Base-by-base conservation (phyloP, 2,329 filamentous ascomycete genomes). In the Fusarium guadeloupense region DNA sequence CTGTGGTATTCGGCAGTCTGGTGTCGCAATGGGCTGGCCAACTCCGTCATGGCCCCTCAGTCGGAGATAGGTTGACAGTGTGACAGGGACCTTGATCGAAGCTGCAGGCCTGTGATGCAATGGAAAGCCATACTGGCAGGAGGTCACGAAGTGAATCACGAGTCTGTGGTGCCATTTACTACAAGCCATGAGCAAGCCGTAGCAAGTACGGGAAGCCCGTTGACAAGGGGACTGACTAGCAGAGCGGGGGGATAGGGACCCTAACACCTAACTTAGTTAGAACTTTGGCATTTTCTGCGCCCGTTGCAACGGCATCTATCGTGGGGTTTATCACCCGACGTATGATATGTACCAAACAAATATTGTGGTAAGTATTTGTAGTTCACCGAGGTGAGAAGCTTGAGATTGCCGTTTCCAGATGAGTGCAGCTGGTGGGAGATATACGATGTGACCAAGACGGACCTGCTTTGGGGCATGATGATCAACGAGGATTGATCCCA, bases 141-240 rank as follows among this genome's bases (percentile, higher is more conserved):
- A 56, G 54, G 46, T 53, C 54, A 60, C 54, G 45, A 34, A 45
- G 19, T 46, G 48, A 64, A 57, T 54, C 49, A 60, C 56, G 42
- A 53, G 53, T 39, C 28, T 33, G 58, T 69, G 64, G 64, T 68
- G 52, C 59, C 49, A 68, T 68, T 52, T n/a, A n/a, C n/a, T n/a
- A n/a, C n/a, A n/a, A n/a, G n/a, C n/a, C n/a, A n/a, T n/a, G n/a
- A 13, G 20, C 34, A 59, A 67, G 57, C 53, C 53, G 53, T 60
- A 30, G 28, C 28, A 12, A 12, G 28, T 16, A 13, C 48, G 42
- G 45, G 42, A 54, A 49, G 57, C 33, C 41, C 26, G 30, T 37
- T 45, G 59, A 52, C 53, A 52, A 59, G 51, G 45, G 40, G 14
- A 47, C 25, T 26, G 10, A 12, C 19, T 30, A 37, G 30, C n/a